Conservation (phyloP, 352 stramenopile genomes). For the Pythium coloratum region DNA sequence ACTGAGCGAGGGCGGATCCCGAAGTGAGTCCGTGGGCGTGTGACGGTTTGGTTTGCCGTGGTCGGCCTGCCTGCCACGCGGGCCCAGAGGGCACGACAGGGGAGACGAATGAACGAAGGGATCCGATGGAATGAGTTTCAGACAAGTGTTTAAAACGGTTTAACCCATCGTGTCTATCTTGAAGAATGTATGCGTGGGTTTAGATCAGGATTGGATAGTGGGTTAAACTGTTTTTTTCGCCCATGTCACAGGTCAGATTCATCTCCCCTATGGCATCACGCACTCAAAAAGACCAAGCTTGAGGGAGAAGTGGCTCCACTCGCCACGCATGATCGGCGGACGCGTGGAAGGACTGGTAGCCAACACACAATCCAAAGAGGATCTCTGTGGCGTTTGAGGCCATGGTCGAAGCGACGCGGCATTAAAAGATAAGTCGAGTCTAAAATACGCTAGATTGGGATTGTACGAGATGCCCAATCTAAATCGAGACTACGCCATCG, state of each 20-base stretch:
- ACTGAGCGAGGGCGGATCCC: neutral
- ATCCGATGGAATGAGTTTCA: neutral
- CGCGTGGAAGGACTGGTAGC: no score
- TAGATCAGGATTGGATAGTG: neutral
- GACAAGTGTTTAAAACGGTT: slow-evolving; percentile 2
- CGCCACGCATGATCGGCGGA: no score
- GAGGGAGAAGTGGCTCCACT: no score
- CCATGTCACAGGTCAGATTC: slow-evolving; percentile 3
- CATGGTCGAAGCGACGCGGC: no score
- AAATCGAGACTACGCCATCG: no score
- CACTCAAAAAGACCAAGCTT: neutral
- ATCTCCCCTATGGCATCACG: slow-evolving; percentile 2
- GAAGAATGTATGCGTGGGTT: neutral
- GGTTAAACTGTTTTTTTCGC: neutral
- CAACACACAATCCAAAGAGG: no score
- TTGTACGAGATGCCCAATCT: no score
- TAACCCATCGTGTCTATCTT: neutral
- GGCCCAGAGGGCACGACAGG: slow-evolving; percentile 2
- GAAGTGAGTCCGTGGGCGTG: neutral
- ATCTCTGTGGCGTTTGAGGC: no score
- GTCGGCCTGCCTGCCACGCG: neutral
- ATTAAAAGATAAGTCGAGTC: no score
- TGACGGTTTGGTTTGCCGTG: neutral
- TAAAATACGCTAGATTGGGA: no score
- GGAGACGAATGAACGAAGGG: neutral